Base-by-base conservation (phyloP, 2,329 filamentous ascomycete genomes). In the Alternaria panax region DNA sequence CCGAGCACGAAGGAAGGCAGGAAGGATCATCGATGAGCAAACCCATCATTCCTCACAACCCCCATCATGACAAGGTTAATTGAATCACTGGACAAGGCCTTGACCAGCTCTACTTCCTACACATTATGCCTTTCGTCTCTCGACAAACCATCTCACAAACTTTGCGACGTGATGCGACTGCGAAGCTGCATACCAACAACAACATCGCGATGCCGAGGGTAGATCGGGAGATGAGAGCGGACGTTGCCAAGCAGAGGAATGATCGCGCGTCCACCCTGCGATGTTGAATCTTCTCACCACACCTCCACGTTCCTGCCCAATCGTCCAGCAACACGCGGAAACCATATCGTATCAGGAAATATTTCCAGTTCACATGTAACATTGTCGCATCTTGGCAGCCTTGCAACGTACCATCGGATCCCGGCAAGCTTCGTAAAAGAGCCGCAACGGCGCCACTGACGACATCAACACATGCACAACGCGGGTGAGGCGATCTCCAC, bases 351-450 rank as follows among this genome's bases (percentile, higher is more conserved):
- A 51, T 57, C 24, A 18, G 20, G 47, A 25, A 57, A 48, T 12
- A 36, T 24, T 22, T 41, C 57, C 57, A 38, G 27, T 34, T 50
- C 53, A 60, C 52, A 60, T 57, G 57, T 22, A 36, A 46, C 46
- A 24, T 51, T 22, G 20, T 28, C 30, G 4, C 45, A 16, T 54
- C 24, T 30, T 43, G 22, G 56, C 22, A 40, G 34, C 18, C 42
- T n/a, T 22, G 42, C 25, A 32, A 42, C 9, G 22, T 82, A 86
- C 62, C 51, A 36, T 51, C 51, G 34, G 55, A 56, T 51, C 48
- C 56, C 20, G 40, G 18, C 25, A 16, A 38, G 24, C 9, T 40
- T 28, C 43, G 38, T 38, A 28, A 42, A 42, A 41, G 52, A 51
- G 52, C 57, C 46, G 57, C 52, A 20, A 32, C 25, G 30, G 42